Percentiles rank a stretch among this genome's conserved stretches.
phyloP scores from a whole-genome alignment of 1,284 basidiomycete genomes.

The Trametes hirsuta region DNA sequence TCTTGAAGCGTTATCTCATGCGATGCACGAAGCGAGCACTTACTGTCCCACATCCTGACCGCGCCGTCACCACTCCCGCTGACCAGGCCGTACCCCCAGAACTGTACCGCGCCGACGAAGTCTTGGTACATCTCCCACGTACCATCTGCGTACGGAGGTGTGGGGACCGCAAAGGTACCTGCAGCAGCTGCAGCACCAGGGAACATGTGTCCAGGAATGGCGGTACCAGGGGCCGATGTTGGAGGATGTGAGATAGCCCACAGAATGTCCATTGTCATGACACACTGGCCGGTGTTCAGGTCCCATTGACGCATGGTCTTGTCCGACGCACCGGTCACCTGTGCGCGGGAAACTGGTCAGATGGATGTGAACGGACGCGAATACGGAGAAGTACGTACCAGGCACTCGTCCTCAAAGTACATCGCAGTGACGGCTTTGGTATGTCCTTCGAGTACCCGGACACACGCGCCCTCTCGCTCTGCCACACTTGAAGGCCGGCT shows the following conservation, averaged over 20 bases:
- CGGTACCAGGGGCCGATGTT: conserved; percentile 45
- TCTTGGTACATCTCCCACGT: conserved; percentile 96
- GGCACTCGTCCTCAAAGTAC: conserved; percentile 93
- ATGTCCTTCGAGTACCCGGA: conserved; percentile 87
- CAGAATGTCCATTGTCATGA: conserved; percentile 99
- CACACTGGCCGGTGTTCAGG: conserved; percentile 94
- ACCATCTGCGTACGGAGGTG: conserved; percentile 87
- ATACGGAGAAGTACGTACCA: conserved; percentile 55
- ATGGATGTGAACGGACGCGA: not conserved
- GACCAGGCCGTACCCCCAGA: conserved; percentile 98
- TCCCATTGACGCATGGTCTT: conserved; percentile 99
- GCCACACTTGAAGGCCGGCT: conserved; percentile 29
- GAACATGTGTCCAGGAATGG: conserved; percentile 51
- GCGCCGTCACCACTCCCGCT: conserved; percentile 97
- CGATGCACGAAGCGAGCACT: conserved; percentile 40
- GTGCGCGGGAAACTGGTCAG: conserved; percentile 11
- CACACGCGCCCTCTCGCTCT: conserved; percentile 54
- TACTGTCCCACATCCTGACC: conserved; percentile 99
- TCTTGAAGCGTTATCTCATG: not conserved
- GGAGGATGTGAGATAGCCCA: conserved; percentile 98
- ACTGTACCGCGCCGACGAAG: conserved; percentile 97
- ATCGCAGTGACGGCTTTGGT: conserved; percentile 90
- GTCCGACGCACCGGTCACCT: conserved; percentile 97
- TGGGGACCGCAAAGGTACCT: conserved; percentile 79
- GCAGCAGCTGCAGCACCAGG: conserved; percentile 59